Evolutionary conservation across 306 rosid genomes (phyloP), one percentile per base, ranked within the genome.

Genomic region (Cajanus cajan): DNA sequence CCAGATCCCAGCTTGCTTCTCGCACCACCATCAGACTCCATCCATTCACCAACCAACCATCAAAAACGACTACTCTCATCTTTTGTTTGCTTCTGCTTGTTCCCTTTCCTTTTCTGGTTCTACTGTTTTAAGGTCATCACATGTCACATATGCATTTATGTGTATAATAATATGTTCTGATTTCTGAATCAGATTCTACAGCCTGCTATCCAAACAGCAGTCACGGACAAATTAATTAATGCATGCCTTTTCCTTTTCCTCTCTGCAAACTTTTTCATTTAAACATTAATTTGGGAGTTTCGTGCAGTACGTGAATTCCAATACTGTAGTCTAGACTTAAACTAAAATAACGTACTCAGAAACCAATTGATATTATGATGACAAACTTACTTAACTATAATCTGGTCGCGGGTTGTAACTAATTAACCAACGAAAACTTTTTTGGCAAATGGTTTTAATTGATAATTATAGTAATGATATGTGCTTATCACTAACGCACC

Each of bases 1-100:
- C 57, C 28, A 77, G 80, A 88, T 25, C 16, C 68, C 24, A 66
- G 85, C 79, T 76, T 74, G 81, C 82, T 63, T 87, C 82, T 85
- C 66, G 73, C 82, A 39, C 36, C n/a, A n/a, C n/a, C n/a, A n/a
- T n/a, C n/a, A n/a, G n/a, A n/a, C n/a, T n/a, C n/a, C n/a, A n/a
- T n/a, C n/a, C n/a, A n/a, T n/a, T n/a, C n/a, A n/a, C n/a, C n/a
- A n/a, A n/a, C n/a, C n/a, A n/a, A 75, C 7, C 80, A 68, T 78
- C 82, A 50, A 76, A 78, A 43, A 72, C 76, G 52, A 78, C 79
- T 39, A 71, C 19, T 59, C 52, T n/a, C n/a, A n/a, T 69, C 57
- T 25, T 80, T 74, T 80, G 86, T 85, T 85, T 72, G 6, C 11
- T 28, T 43, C 11, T 51, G 28, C 45, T 33, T 71, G 58, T 45